A percentile compares a stretch with the other conserved stretches of the same genome.
phyloP scores from a whole-genome alignment of 371 early-diverging fungal species.

The Zancudomyces culisetae region DNA sequence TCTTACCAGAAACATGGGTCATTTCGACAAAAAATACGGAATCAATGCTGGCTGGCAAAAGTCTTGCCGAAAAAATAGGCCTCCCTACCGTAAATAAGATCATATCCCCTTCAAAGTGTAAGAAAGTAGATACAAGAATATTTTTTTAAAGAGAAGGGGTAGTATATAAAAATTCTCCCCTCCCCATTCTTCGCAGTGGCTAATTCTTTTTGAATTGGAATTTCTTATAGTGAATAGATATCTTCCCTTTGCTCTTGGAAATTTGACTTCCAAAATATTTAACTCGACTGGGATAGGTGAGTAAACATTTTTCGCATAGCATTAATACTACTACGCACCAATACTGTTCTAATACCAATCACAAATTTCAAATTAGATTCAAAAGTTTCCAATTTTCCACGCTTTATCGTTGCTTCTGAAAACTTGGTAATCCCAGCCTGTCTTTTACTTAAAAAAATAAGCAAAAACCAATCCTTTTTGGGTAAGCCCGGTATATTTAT shows the following conservation, averaged over 20 bases:
- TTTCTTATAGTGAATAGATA: neutral
- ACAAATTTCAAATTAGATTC: neutral
- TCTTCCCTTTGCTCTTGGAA: neutral
- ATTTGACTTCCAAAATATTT: neutral
- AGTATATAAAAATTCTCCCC: neutral
- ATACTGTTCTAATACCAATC: neutral
- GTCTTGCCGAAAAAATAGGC: neutral
- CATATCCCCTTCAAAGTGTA: neutral
- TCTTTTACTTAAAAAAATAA: neutral
- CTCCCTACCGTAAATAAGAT: neutral
- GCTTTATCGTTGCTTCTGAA: neutral
- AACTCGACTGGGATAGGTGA: neutral
- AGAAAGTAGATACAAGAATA: too few relatives aligned
- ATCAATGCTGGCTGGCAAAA: neutral
- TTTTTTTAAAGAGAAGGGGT: too few relatives aligned
- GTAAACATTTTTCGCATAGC: neutral
- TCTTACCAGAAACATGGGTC: constrained; percentile 1
- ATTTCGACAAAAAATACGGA: neutral
- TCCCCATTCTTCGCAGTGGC: neutral
- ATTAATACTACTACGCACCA: neutral
- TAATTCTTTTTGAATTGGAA: neutral
- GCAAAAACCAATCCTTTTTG: constrained; percentile 1
- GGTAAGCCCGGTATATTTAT: neutral
- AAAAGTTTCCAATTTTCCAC: neutral
- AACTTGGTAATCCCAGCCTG: neutral